Evolutionary conservation across 768 basidiomycete genomes (phyloP), one percentile per base, ranked within the genome.

Genomic region (Scleroderma bovista): DNA sequence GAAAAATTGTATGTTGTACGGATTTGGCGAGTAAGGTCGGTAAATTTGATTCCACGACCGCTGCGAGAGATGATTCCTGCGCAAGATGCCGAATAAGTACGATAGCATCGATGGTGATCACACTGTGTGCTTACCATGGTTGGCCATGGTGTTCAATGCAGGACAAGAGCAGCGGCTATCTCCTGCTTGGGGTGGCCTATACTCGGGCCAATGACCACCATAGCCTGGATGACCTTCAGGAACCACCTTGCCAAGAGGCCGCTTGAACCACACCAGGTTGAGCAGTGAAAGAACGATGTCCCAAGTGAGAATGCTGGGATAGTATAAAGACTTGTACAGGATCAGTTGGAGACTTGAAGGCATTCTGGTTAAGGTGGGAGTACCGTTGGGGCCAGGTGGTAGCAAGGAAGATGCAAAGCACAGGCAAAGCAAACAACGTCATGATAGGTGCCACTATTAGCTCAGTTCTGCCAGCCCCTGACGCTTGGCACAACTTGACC

Each of bases 151-250:
- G 54, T 91, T 89, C 55, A 89, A 66, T 11, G 77, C 84, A 3
- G 86, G 87, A 56, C 87, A 89, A 2, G 79, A 78, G 54, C 76
- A 77, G 13, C 88, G 71, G 59, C 86, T 86, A 55, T 88, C 86
- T 2, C 77, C 78, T 10, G 79, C 72, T 52, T 66, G 67, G 11
- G 85, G 78, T 1, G 81, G 64, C 3, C 74, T 67, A 55, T 74
- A 89, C 59, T 81, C 78, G 6, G 86, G 86, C 87, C 87, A 90
- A 40, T 72, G 60, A 0, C 86, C 83, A 26, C 70, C 76, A 24
- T 66, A 72, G 1, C 83, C 84, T 7, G 78, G 75, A 42, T 73
- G 66, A 2, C 80, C 79, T 32, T 63, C 61, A 12, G 76, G 79
- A 0, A 75, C 76, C 20, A 85, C 79, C 16, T 71, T 64, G 2